Percentiles rank a stretch among this genome's conserved stretches.
phyloP scores from a whole-genome alignment of 169 alveolate genomes.

The Plasmodium vinckei region DNA sequence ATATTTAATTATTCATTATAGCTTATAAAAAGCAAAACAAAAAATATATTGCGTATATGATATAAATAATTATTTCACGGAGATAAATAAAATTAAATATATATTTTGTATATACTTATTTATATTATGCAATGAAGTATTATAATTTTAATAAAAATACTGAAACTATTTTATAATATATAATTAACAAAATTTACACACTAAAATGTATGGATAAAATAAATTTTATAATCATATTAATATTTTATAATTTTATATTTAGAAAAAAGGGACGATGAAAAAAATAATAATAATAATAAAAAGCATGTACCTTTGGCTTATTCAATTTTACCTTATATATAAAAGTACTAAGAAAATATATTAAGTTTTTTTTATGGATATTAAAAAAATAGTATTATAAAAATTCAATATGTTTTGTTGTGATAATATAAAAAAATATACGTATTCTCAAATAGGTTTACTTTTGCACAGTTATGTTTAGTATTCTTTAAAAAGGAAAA shows the following conservation, averaged over 20 bases:
- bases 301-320: neutral
- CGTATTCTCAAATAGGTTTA: neutral
- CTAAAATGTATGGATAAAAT: neutral
- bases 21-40: slow-evolving; percentile 6
- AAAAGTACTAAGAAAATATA: slow-evolving; percentile 1
- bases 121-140: neutral
- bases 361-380: neutral
- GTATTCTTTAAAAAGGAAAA: neutral
- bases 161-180: neutral
- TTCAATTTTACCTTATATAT: slow-evolving; percentile 1
- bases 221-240: neutral
- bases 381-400: neutral
- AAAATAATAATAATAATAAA: slow-evolving; percentile 19
- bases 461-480: neutral
- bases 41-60: neutral
- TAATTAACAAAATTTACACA: slow-evolving; percentile 26
- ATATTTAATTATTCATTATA: slow-evolving; percentile 1
- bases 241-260: neutral
- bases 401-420: neutral
- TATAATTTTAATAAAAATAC: neutral
- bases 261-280: neutral
- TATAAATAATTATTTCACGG: slow-evolving; percentile 7
- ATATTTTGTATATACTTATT: neutral
- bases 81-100: slow-evolving; percentile 12
- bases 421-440: neutral